phyloP scores from a whole-genome alignment of 805 yeast species.

The Ogataea haglerorum region DNA sequence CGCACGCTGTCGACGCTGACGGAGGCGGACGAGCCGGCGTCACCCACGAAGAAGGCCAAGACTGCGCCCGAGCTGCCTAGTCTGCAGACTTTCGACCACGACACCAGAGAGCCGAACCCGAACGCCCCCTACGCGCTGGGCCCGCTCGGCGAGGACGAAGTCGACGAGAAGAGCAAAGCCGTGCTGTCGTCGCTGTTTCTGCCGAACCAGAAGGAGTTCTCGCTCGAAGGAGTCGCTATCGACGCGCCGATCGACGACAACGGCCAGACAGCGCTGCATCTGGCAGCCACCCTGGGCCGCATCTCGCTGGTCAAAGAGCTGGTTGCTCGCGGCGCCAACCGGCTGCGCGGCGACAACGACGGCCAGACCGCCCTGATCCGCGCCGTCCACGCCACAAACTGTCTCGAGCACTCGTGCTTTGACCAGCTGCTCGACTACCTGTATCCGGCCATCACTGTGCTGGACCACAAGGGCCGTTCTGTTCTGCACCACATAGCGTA shows the following conservation, averaged over 20 bases:
- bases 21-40: slow-evolving; percentile 19
- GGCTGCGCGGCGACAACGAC: slow-evolving; percentile 68
- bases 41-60: slow-evolving; percentile 14
- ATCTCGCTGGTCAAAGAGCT: slow-evolving; percentile 64
- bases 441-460: slow-evolving; percentile 66
- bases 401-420: slow-evolving; percentile 77
- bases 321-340: slow-evolving; percentile 62
- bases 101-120: slow-evolving; percentile 37
- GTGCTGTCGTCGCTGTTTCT: slow-evolving; percentile 51
- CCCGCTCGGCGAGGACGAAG: slow-evolving; percentile 36
- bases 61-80: slow-evolving; percentile 19
- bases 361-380: slow-evolving; percentile 89
- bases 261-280: slow-evolving; percentile 91
- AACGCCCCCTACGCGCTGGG: slow-evolving; percentile 47
- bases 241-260: slow-evolving; percentile 89
- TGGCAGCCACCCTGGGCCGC: slow-evolving; percentile 93
- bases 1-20: slow-evolving; percentile 20
- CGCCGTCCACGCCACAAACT: slow-evolving; percentile 79
- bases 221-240: slow-evolving; percentile 47
- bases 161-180: slow-evolving; percentile 32
- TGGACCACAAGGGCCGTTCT: slow-evolving; percentile 72
- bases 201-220: slow-evolving; percentile 36
- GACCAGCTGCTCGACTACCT: slow-evolving; percentile 63
- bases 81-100: slow-evolving; percentile 35
- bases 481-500: slow-evolving; percentile 83